Conservation (phyloP, 306 rosid species). For the Rubus parviflorus region DNA sequence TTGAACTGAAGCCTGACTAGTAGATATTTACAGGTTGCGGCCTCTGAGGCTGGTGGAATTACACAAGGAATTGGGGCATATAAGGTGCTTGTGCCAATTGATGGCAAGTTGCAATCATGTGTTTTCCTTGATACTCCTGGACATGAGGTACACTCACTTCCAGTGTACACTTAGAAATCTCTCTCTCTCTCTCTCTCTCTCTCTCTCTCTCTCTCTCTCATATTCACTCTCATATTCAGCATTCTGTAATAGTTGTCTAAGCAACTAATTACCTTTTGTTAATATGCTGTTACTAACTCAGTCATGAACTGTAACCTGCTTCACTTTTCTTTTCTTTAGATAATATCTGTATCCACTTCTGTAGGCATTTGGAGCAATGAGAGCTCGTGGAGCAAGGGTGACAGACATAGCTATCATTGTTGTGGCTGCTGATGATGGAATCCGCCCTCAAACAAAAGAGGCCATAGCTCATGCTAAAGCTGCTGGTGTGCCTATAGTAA, state of each 20-base stretch:
- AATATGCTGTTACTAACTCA: conserved; percentile 18
- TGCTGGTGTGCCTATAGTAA: conserved; percentile 89
- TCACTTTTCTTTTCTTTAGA: conserved; percentile 27
- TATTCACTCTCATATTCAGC: conserved; percentile 10
- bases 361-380: conserved; percentile 99
- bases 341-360: conserved; percentile 41
- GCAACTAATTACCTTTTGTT: conserved; percentile 20
- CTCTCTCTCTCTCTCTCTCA: conserved; percentile 2
- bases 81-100: conserved; percentile 77
- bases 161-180: neutral
- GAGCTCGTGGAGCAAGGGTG: conserved; percentile 99
- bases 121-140: conserved; percentile 99
- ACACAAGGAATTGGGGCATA: conserved; percentile 99
- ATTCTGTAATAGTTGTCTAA: conserved; percentile 12
- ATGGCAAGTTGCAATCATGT: conserved; percentile 79
- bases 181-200: neutral
- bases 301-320: conserved; percentile 22
- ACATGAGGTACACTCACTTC: conserved; percentile 66
- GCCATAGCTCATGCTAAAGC: conserved; percentile 99
- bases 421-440: conserved; percentile 98
- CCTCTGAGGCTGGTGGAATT: conserved; percentile 99
- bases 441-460: conserved; percentile 97
- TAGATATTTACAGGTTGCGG: conserved; percentile 73
- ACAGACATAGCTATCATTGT: conserved; percentile 93
- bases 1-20: conserved; percentile 30